phyloP scores from a whole-genome alignment of 2,329 filamentous ascomycete species.

The Ophiobolus disseminans region DNA sequence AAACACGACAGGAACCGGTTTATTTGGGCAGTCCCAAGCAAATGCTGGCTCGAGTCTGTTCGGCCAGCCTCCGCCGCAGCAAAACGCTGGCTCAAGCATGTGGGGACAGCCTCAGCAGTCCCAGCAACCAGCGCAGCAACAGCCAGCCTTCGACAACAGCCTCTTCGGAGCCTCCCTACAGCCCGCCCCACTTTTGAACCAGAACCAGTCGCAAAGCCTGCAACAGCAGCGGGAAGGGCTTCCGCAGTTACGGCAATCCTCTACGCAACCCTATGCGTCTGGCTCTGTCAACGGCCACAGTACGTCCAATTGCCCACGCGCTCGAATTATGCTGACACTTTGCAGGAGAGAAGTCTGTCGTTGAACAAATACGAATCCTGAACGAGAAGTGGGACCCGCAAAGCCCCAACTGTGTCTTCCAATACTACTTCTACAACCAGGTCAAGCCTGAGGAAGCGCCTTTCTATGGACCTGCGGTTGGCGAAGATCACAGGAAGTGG shows the following conservation, averaged over 20 bases:
- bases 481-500: conserved; percentile 80
- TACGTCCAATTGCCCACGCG: conserved; percentile 16
- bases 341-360: conserved; percentile 72
- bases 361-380: conserved; percentile 75
- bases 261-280: conserved; percentile 34
- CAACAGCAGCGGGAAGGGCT: conserved; percentile 48
- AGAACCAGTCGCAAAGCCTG: conserved; percentile 40
- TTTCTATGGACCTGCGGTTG: conserved; percentile 73
- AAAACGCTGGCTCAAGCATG: conserved; percentile 8
- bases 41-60: conserved; percentile 30
- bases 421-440: conserved; percentile 87
- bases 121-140: conserved; percentile 41
- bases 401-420: conserved; percentile 74
- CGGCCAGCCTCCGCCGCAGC: conserved; percentile 16
- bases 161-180: conserved; percentile 47
- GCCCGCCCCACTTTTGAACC: conserved; percentile 39
- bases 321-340: conserved; percentile 16
- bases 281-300: conserved; percentile 38
- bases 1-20: neutral
- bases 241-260: conserved; percentile 44
- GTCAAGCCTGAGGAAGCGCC: conserved; percentile 77
- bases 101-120: conserved; percentile 25
- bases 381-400: conserved; percentile 76
- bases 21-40: neutral
- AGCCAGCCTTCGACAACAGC: conserved; percentile 50